Percentiles rank a stretch among this genome's conserved stretches.
Conservation (phyloP, 768 basidiomycete genomes). For the Suillus cothurnatus region DNA sequence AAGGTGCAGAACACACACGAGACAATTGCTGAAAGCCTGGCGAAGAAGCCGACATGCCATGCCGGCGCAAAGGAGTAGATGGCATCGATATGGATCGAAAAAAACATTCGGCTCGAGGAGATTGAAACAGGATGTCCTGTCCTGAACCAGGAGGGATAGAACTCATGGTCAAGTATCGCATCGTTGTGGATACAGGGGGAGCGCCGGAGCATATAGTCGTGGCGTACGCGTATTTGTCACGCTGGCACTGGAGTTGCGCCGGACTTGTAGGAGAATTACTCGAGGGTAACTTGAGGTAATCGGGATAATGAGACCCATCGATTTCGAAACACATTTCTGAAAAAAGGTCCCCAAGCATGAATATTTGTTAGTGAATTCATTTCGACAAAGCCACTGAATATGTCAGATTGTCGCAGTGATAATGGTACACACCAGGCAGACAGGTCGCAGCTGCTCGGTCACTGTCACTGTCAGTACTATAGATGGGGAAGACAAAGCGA, state of each 20-base stretch:
- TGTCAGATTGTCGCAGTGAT: background rate
- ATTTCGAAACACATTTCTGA: background rate
- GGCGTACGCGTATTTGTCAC: background rate
- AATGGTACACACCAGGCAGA: background rate
- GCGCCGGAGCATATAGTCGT: background rate
- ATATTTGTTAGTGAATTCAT: background rate
- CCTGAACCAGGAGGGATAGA: background rate
- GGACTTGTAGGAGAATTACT: background rate
- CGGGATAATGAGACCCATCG: background rate
- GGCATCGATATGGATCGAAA: slow-evolving; percentile 6
- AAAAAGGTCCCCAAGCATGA: background rate
- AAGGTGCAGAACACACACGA: background rate
- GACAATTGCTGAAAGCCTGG: background rate
- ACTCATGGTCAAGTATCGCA: background rate
- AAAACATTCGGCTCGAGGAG: background rate
- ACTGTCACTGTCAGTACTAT: background rate
- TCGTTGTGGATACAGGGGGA: background rate
- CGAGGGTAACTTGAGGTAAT: background rate
- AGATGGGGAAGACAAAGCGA: background rate
- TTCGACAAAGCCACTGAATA: background rate
- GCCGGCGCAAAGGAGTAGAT: slow-evolving; percentile 16
- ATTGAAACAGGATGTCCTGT: background rate
- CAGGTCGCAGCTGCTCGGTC: background rate
- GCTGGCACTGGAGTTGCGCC: background rate
- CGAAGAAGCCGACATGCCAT: background rate